Base-by-base conservation (phyloP, 768 basidiomycete genomes). In the Xerocomellus chrysenteron region DNA sequence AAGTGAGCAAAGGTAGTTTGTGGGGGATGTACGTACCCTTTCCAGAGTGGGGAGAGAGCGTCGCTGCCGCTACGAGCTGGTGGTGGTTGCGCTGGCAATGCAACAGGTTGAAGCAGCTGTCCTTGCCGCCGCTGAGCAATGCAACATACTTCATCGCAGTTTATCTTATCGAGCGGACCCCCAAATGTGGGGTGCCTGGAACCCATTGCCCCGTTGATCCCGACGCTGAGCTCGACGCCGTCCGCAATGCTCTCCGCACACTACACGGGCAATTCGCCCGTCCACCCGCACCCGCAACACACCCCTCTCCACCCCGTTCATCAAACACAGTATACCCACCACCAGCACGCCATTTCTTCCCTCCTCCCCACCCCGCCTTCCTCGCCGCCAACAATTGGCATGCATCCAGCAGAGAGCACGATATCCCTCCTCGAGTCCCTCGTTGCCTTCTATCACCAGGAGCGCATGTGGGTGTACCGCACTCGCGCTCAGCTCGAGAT, bases 61-160 rank as follows among this genome's bases (percentile, higher is more conserved):
- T 92, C 5, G 94, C 97, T 19, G 94, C 86, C 12, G 94, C 93
- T 10, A 94, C 75, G 40, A 98, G 83, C 56, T 90, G 78, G 68
- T 99, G 96, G 2, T 92, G 88, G 66, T 97, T 92, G 56, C 81
- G 78, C 47, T 82, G 75, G 68, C 94, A 96, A 73, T 98, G 95
- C 12, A 93, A 73, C 42, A 98, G 83, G 67, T 96, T 98, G 80
- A 87, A 98, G 78, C 93, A 94, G 71, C 90, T 93, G 74, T 99
- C 97, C 74, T 99, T 99, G 32, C 97, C 97, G 39, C 97, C 97
- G 56, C 95, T 98, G 59, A 99, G 85, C 55, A 99, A 76, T 2
- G 88, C 96, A 68, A 98, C 84, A 71, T 93, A 92, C 76, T 94
- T 93, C 93, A 96, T 95, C 47, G 55, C 61, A 14, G 40, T 6